A percentile compares a stretch with the other conserved stretches of the same genome.
Evolutionary conservation across 2,329 filamentous ascomycete genomes (phyloP).

Genomic region (Myriosclerotinia scirpicola): DNA sequence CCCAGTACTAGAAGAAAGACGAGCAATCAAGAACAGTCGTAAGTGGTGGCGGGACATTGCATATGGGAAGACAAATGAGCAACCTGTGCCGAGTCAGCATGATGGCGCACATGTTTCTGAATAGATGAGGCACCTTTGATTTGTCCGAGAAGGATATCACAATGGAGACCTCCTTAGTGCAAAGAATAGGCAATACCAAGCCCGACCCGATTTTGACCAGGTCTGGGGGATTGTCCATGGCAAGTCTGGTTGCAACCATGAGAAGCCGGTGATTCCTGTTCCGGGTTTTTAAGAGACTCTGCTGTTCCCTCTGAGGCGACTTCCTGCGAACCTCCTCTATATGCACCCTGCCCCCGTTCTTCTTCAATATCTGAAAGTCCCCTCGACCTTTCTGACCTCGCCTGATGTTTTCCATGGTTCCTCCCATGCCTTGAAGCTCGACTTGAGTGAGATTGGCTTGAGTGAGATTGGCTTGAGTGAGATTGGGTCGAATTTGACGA

Average conservation of each 20-base stretch:
- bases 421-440: neutral
- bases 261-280: neutral
- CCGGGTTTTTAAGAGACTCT: neutral
- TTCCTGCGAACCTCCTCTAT: neutral
- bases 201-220: neutral
- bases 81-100: neutral
- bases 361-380: slow-evolving; percentile 3
- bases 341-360: neutral
- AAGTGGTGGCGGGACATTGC: neutral
- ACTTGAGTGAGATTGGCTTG: neutral
- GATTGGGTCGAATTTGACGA: slow-evolving; percentile 2
- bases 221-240: neutral
- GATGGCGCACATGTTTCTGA: neutral
- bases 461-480: neutral
- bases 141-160: neutral
- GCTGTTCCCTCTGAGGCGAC: neutral
- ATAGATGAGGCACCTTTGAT: neutral
- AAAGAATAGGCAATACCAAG: slow-evolving; percentile 8
- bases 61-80: neutral
- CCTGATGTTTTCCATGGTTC: neutral
- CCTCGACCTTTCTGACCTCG: neutral
- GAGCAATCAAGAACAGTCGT: neutral
- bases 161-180: neutral
- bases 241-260: slow-evolving; percentile 6
- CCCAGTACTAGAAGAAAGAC: neutral